Evolutionary conservation across 129 eudicot species (phyloP), one percentile per base, ranked within the genome.

Genomic region (Pittosporum tobira): DNA sequence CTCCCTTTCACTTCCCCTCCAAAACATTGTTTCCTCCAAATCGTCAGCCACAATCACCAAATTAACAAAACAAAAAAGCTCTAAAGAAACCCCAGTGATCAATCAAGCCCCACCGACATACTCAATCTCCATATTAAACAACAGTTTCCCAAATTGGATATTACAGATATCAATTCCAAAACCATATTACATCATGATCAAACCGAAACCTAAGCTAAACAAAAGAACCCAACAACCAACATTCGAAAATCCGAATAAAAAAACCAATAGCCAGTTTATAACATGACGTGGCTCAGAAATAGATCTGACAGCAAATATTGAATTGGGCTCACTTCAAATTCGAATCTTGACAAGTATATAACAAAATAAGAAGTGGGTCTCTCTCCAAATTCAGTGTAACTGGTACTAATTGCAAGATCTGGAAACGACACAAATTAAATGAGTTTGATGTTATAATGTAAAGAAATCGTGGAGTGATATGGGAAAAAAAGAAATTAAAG

Each of bases 1-100:
- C 71, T 84, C 94, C 76, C 75, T 82, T 54, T 85, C 95, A 42
- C 84, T 79, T 48, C 79, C 95, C 75, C 95, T 85, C 97, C 97
- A 90, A 76, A 90, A 85, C 97, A 88, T 88, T 27, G 48, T 71
- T 10, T 40, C 61, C 18, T 29, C 46, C 46, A 28, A 59, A 21
- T 1, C 47, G 20, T 47, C 18, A 3, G 7, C 65, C 51, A 68
- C 7, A 22, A 21, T 54, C 69, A 43, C 56, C 54, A 61, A n/a
- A 36, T 45, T 14, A 48, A 59, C 48, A 5, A 15, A 68, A 21
- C 36, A 44, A 16, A 31, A 34, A 50, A 19, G 15, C 64, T 27
- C 36, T 46, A 31, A 61, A 57, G 1, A 61, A 42, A n/a, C 28
- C 31, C 52, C 65, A 26, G 13, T 1, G 46, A 61, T 51, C 29